Evolutionary conservation across 208 protist species (phyloP), one percentile per base, ranked within the genome.

Genomic region (Leishmania arabica): DNA sequence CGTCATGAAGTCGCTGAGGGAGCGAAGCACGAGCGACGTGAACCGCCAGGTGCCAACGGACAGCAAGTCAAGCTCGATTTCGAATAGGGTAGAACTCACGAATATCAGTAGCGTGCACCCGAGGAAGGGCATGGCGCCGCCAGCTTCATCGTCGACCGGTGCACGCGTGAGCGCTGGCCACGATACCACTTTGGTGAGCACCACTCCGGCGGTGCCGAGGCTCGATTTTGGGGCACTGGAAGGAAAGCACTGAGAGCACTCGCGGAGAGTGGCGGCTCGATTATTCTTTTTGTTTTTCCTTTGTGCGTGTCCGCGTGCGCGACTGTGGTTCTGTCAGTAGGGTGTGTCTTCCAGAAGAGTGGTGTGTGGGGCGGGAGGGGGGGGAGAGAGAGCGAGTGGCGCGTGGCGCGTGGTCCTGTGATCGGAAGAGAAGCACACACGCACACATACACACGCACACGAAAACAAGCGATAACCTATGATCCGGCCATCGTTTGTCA

Each of bases 21-120:
- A 93, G 83, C 81, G 86, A 49, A 93, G 86, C 81, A 82, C 74
- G 21, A 92, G 88, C 65, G 88, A 88, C 58, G 81, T 74, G 21
- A 90, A 86, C 74, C 79, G 80, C 68, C 17, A 51, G 19, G 49
- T 58, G 19, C 27, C 53, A 31, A 31, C 19, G 27, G 24, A 27
- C 47, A 19, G 37, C 47, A 65, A 68, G 37, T 21, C 62, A 19
- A 24, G 27, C 27, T 51, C 40, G 2, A 24, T 7, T 40, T 27
- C 15, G 64, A 42, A 53, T 42, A 65, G n/a, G 60, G 42, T 9
- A 24, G 34, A 45, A 13, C 47, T 45, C 34, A 9, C 71, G 21
- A 45, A 51, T 34, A 31, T 15, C n/a, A 56, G 31, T 62, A 37
- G 49, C 51, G n/a, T 27, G 21, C 27, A 19, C 53, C 11, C 21